Evolutionary conservation across 2,329 filamentous ascomycete genomes (phyloP).

Genomic region (Pseudopyrenochaeta lycopersici): DNA sequence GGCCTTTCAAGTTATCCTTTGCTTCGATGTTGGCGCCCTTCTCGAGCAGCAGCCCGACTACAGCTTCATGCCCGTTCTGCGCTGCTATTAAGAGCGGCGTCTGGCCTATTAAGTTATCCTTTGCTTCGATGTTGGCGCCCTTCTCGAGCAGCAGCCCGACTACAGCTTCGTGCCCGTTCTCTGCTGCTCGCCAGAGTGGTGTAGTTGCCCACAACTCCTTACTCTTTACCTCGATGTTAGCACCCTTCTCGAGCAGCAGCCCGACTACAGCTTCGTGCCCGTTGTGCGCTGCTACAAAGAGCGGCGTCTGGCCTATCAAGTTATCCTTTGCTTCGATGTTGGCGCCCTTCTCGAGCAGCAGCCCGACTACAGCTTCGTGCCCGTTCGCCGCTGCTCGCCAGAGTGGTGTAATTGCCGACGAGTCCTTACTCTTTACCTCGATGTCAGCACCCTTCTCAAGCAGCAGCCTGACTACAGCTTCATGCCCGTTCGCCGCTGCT

Average conservation of each 20-base stretch:
- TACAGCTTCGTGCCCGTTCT: conserved; percentile 2
- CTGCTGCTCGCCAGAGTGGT: conserved; percentile 5
- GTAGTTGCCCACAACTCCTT: too few relatives aligned
- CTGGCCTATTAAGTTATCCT: too few relatives aligned
- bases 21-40: conserved; percentile 4
- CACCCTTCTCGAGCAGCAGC: conserved; percentile 8
- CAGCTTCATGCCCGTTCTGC: too few relatives aligned
- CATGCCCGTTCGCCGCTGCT: too few relatives aligned
- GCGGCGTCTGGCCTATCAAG: too few relatives aligned
- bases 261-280: conserved; percentile 1
- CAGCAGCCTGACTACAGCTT: conserved; percentile 4
- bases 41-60: too few relatives aligned
- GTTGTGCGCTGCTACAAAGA: not conserved
- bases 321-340: too few relatives aligned
- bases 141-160: conserved; percentile 8
- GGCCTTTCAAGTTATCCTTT: not conserved
- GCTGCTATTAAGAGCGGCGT: too few relatives aligned
- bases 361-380: conserved; percentile 3
- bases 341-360: conserved; percentile 7
- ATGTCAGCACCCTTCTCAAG: not conserved
- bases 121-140: too few relatives aligned
- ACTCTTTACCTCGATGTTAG: not conserved
- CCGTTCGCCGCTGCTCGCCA: conserved; percentile 1
- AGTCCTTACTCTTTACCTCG: too few relatives aligned
- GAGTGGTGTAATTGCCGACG: conserved; percentile 10